Conservation (phyloP, 139 green algal genomes). For the Chlorella sp. region DNA sequence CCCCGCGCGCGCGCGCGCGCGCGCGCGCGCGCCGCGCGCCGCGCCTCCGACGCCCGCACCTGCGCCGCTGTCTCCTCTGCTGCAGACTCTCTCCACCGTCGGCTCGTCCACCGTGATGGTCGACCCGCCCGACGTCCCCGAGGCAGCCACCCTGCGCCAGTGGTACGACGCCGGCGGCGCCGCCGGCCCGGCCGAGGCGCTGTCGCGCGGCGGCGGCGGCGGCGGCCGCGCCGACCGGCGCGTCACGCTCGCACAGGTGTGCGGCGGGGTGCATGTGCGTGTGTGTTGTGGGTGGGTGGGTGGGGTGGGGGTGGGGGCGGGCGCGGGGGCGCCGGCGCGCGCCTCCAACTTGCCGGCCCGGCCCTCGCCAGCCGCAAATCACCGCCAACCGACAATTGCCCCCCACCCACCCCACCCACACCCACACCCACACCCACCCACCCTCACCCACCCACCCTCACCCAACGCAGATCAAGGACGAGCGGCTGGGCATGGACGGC, state of each 20-base stretch:
- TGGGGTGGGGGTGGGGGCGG: too few species aligned
- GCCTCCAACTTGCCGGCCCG: too few species aligned
- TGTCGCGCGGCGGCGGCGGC: conserved; percentile 52
- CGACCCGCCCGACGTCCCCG: conserved; percentile 70
- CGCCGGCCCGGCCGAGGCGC: conserved; percentile 29
- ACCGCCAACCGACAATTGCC: too few species aligned
- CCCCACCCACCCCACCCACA: too few species aligned
- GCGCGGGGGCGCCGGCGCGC: too few species aligned
- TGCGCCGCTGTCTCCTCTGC: neutral
- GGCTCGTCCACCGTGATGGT: conserved; percentile 66
- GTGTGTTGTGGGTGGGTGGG: too few species aligned
- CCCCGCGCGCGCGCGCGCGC: too few species aligned
- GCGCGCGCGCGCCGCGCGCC: neutral
- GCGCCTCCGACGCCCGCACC: neutral
- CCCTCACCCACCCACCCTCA: too few species aligned
- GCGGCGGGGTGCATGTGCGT: too few species aligned
- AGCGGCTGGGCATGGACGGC: conserved; percentile 65
- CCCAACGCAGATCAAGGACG: conserved; percentile 88
- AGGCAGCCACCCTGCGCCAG: conserved; percentile 53
- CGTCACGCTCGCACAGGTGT: conserved; percentile 56
- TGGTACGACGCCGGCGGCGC: conserved; percentile 64
- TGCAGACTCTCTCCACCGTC: conserved; percentile 48
- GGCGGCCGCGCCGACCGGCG: conserved; percentile 63
- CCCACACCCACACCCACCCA: too few species aligned
- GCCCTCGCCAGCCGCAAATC: too few species aligned